These are phyloP conservation scores for Lipomyces sp. DNA, from an alignment of 805 yeast species.

Conservation along the genomic window DNA sequence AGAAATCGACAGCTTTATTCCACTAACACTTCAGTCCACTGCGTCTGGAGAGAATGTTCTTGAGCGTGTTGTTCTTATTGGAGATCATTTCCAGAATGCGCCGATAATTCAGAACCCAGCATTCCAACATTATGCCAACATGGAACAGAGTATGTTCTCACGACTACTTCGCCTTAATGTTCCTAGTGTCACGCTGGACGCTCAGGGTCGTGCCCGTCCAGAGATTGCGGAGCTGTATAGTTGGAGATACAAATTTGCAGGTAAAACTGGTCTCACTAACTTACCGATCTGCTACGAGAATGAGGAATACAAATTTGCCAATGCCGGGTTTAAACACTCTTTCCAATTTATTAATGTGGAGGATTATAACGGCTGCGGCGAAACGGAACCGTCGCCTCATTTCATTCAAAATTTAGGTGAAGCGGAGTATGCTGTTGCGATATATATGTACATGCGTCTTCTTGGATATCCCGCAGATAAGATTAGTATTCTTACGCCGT, in stretches of 20 bases:
- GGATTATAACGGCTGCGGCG: slow-evolving; percentile 44
- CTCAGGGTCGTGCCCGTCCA: slow-evolving; percentile 42
- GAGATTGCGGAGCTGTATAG: slow-evolving; percentile 39
- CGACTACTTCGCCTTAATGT: slow-evolving; percentile 41
- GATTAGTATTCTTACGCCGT: slow-evolving; percentile 52
- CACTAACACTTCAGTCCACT: slow-evolving; percentile 39
- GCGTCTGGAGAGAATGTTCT: slow-evolving; percentile 13
- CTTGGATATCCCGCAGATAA: slow-evolving; percentile 50
- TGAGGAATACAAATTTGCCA: slow-evolving; percentile 38
- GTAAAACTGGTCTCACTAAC: slow-evolving; percentile 8
- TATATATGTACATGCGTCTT: slow-evolving; percentile 54
- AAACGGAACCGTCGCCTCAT: slow-evolving; percentile 41
- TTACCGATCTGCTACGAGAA: slow-evolving; percentile 20
- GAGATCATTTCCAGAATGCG: slow-evolving; percentile 44
- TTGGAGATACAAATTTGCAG: slow-evolving; percentile 35
- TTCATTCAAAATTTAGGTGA: slow-evolving; percentile 52
- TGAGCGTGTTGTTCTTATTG: slow-evolving; percentile 46
- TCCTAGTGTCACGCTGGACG: slow-evolving; percentile 32
- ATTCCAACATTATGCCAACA: slow-evolving; percentile 27
- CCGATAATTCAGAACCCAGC: slow-evolving; percentile 39
- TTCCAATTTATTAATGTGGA: slow-evolving; percentile 47
- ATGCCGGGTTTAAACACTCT: slow-evolving; percentile 48
- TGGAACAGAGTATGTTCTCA: slow-evolving; percentile 42
- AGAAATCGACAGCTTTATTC: slow-evolving; percentile 45
- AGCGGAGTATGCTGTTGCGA: slow-evolving; percentile 54